Evolutionary conservation across 2,329 filamentous ascomycete species (phyloP).

Genomic region (Dactylellina haptotyla): DNA sequence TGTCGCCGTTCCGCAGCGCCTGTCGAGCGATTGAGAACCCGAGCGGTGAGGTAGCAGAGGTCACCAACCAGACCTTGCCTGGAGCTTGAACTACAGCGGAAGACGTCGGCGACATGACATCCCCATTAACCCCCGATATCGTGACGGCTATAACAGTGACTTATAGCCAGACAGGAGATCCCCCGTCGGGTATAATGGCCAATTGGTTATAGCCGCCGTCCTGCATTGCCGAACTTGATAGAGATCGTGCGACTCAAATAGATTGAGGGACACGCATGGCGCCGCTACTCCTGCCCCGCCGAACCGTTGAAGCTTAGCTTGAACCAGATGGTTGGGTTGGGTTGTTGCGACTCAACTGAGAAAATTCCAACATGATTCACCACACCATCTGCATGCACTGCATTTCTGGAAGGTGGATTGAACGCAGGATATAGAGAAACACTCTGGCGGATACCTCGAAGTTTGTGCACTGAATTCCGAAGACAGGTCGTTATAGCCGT

Average conservation of each 20-base stretch:
- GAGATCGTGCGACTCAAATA: not conserved
- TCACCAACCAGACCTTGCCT: conserved; percentile 83
- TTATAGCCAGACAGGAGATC: not conserved
- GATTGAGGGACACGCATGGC: not conserved
- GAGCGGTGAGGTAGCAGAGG: conserved; percentile 84
- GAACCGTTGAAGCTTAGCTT: too few species aligned
- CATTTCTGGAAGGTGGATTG: too few species aligned
- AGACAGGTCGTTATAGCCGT: not conserved
- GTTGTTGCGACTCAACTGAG: conserved; percentile 24
- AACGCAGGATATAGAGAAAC: too few species aligned
- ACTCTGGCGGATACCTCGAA: too few species aligned
- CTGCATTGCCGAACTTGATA: not conserved
- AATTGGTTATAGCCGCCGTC: too few species aligned
- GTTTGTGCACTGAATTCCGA: too few species aligned
- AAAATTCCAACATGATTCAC: conserved; percentile 48
- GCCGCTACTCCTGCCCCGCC: too few species aligned
- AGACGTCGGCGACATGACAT: conserved; percentile 38
- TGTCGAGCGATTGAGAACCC: conserved; percentile 82
- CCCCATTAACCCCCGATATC: conserved; percentile 20
- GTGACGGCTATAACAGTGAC: not conserved
- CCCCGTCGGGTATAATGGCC: too few species aligned
- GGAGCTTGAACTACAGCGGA: conserved; percentile 9
- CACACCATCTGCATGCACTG: conserved; percentile 1
- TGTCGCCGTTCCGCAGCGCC: conserved; percentile 89
- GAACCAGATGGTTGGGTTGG: not conserved